Conservation (phyloP, 192 early-diverging fungal genomes). For the Backusella tarrabulga region DNA sequence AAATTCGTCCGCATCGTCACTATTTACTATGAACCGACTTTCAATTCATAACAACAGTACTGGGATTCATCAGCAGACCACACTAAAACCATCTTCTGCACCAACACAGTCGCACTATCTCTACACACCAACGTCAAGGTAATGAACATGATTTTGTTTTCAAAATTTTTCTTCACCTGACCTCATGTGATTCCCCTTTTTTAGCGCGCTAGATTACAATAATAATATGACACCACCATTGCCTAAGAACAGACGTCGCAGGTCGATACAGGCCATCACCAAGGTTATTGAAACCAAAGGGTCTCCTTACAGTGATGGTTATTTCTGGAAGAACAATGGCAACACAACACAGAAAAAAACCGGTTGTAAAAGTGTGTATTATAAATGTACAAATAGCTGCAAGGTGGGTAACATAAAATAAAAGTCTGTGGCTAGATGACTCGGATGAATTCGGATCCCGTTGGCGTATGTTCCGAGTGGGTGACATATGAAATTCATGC, state of each 20-base stretch:
- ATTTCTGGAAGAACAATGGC: conserved; percentile 61
- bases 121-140: neutral
- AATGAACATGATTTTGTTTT: neutral
- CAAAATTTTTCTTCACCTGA: neutral
- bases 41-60: neutral
- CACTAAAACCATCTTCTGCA: neutral
- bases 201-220: neutral
- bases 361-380: conserved; percentile 58
- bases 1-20: neutral
- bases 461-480: conserved; percentile 9
- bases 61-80: neutral
- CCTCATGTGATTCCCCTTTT: neutral
- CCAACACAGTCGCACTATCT: neutral
- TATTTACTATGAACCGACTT: conserved; percentile 1
- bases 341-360: conserved; percentile 58
- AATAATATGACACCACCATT: conserved; percentile 1
- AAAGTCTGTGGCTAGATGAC: conserved; percentile 12
- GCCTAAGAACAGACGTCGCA: conserved; percentile 45
- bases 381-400: conserved; percentile 59
- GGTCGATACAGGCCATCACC: conserved; percentile 59
- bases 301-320: conserved; percentile 43
- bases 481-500: conserved; percentile 27
- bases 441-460: conserved; percentile 2
- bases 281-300: conserved; percentile 57
- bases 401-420: conserved; percentile 32